A percentile compares a stretch with the other conserved stretches of the same genome.
Evolutionary conservation across 768 basidiomycete species (phyloP).

Genomic region (Hericium rajendrae): DNA sequence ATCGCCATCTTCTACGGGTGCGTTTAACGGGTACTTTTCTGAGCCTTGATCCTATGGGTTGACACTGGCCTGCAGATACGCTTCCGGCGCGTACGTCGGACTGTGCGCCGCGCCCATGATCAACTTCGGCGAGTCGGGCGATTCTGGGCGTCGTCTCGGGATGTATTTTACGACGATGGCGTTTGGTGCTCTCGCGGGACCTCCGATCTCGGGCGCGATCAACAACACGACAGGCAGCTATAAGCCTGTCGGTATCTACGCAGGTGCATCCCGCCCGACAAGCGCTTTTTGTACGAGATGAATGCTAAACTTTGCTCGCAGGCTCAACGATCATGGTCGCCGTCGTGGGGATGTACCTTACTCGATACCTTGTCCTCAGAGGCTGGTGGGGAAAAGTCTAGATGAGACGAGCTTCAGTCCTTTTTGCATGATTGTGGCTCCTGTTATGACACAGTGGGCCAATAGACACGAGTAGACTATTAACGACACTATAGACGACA

Average conservation of each 20-base stretch:
- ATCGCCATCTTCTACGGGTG: conserved; percentile 57
- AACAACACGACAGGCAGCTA: conserved; percentile 42
- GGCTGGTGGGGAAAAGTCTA: neutral
- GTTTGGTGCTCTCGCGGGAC: conserved; percentile 55
- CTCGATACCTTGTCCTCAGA: neutral
- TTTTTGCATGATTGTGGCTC: no score
- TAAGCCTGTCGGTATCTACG: conserved; percentile 43
- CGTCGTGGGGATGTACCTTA: neutral
- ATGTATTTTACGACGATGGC: conserved; percentile 54
- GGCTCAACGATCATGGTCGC: neutral
- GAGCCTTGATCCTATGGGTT: neutral
- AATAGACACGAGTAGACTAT: no score
- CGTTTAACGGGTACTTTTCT: conserved; percentile 8
- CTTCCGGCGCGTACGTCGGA: conserved; percentile 53
- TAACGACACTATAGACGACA: no score
- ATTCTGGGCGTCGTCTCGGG: conserved; percentile 57
- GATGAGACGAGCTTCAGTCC: neutral
- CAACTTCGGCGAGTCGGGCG: conserved; percentile 46
- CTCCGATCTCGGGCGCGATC: conserved; percentile 69
- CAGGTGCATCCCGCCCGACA: conserved; percentile 23
- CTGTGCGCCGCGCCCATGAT: conserved; percentile 49
- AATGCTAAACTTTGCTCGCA: neutral
- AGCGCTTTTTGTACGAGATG: no score
- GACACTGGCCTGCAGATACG: conserved; percentile 29
- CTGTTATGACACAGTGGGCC: no score